phyloP scores from a whole-genome alignment of 2,329 filamentous ascomycete species.

The Aspergillus tubingensis region DNA sequence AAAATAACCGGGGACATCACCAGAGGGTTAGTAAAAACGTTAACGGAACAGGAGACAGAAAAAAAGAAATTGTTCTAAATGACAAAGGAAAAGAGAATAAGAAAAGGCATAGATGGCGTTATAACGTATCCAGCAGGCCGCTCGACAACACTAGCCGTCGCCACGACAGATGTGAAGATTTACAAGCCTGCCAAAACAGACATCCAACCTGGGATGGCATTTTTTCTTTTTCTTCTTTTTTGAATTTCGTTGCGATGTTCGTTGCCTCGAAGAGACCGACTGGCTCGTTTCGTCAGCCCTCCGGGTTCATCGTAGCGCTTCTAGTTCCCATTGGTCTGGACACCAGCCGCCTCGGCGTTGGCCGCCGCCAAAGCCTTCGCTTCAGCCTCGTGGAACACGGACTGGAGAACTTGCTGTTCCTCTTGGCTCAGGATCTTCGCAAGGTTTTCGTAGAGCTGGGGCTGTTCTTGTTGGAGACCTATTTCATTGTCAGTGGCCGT shows the following conservation, averaged over 20 bases:
- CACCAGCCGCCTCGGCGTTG: slow-evolving; percentile 36
- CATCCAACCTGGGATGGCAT: slow-evolving; percentile 20
- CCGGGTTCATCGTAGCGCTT: slow-evolving; percentile 23
- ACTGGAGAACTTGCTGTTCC: slow-evolving; percentile 79
- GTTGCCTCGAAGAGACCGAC: slow-evolving; percentile 19
- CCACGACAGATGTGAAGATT: slow-evolving; percentile 19
- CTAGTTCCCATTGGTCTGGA: slow-evolving; percentile 40
- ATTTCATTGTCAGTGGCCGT: slow-evolving; percentile 32
- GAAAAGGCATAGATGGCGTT: slow-evolving; percentile 29
- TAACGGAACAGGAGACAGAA: slow-evolving; percentile 6
- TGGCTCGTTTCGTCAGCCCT: slow-evolving; percentile 21
- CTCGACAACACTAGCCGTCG: slow-evolving; percentile 12
- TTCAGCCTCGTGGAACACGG: slow-evolving; percentile 72
- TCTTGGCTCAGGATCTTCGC: slow-evolving; percentile 76
- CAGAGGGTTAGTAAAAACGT: slow-evolving; percentile 20
- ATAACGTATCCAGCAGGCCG: slow-evolving; percentile 25
- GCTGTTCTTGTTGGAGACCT: slow-evolving; percentile 90
- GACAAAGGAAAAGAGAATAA: slow-evolving; percentile 17
- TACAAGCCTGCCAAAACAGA: slow-evolving; percentile 14
- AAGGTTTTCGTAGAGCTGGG: slow-evolving; percentile 80
- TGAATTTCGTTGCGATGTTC: slow-evolving; percentile 15
- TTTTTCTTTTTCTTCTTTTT: slow-evolving; percentile 13
- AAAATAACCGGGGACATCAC: slow-evolving; percentile 22
- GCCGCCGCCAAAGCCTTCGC: slow-evolving; percentile 50
- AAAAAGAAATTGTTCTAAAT: slow-evolving; percentile 17